These are phyloP conservation scores for Botrytis hyacinthi DNA, from an alignment of 2,329 filamentous ascomycete genomes.

Conservation along the genomic window DNA sequence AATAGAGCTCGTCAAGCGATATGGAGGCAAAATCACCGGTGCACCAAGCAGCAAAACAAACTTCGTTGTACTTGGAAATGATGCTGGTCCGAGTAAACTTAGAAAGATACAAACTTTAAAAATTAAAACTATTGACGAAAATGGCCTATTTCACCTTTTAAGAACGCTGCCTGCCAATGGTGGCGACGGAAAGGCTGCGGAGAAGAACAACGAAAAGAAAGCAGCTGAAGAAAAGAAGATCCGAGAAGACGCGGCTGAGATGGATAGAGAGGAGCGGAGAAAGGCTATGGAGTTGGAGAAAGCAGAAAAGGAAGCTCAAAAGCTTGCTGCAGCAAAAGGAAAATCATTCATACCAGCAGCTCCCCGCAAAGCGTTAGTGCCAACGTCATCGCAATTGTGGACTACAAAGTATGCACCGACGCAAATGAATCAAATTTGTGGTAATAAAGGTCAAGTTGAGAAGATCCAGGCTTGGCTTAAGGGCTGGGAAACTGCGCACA, in stretches of 20 bases:
- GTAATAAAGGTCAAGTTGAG: slow-evolving; percentile 88
- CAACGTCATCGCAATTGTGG: slow-evolving; percentile 69
- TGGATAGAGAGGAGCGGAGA: slow-evolving; percentile 76
- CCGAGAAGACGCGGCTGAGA: slow-evolving; percentile 74
- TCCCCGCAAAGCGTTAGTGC: slow-evolving; percentile 41
- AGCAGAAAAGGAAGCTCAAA: slow-evolving; percentile 43
- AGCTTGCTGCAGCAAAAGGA: slow-evolving; percentile 37
- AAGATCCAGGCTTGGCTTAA: slow-evolving; percentile 86
- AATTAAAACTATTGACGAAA: slow-evolving; percentile 91
- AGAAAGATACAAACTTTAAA: slow-evolving; percentile 75
- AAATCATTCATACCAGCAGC: slow-evolving; percentile 41
- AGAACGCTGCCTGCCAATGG: slow-evolving; percentile 77
- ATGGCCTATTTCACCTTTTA: slow-evolving; percentile 87
- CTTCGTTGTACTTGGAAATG: slow-evolving; percentile 85
- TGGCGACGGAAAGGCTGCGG: slow-evolving; percentile 82
- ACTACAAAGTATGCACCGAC: slow-evolving; percentile 94
- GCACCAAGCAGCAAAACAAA: slow-evolving; percentile 90
- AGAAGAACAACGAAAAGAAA: slow-evolving; percentile 80
- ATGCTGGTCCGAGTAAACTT: slow-evolving; percentile 92
- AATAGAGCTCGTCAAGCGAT: slow-evolving; percentile 82
- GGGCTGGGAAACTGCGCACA: slow-evolving; percentile 75
- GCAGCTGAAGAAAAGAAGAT: slow-evolving; percentile 82
- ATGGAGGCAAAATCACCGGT: slow-evolving; percentile 85
- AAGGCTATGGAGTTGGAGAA: slow-evolving; percentile 53
- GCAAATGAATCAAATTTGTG: slow-evolving; percentile 82